phyloP scores from a whole-genome alignment of 306 rosid species.

The Macrotyloma uniflorum region DNA sequence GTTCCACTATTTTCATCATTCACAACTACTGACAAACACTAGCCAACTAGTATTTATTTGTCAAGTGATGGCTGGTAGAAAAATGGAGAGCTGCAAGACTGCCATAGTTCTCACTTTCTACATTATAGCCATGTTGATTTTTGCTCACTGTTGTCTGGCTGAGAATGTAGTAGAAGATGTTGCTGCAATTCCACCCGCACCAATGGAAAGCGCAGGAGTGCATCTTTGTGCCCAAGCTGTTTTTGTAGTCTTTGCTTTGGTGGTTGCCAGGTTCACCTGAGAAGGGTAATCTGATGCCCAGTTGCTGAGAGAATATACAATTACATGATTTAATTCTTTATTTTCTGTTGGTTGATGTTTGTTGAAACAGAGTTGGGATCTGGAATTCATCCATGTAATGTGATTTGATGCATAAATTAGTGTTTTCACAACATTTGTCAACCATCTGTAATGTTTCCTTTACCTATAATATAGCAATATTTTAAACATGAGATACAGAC shows the following conservation, averaged over 20 bases:
- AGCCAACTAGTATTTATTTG: constrained; percentile 10
- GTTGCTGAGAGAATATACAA: neutral
- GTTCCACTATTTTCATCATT: constrained; percentile 30
- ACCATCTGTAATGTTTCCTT: constrained; percentile 28
- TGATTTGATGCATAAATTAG: constrained; percentile 14
- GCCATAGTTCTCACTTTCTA: constrained; percentile 46
- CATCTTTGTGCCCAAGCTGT: constrained; percentile 40
- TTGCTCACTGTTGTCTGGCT: constrained; percentile 38
- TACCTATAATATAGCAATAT: constrained; percentile 11
- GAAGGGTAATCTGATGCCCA: constrained; percentile 10
- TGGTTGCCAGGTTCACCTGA: constrained; percentile 56
- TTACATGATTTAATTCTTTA: constrained; percentile 30
- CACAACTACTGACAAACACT: constrained; percentile 8
- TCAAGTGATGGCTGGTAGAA: constrained; percentile 8
- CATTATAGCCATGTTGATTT: constrained; percentile 51
- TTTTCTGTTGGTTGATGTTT: neutral
- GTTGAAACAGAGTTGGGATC: neutral
- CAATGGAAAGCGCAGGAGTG: constrained; percentile 63
- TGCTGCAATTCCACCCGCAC: constrained; percentile 70
- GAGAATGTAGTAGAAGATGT: constrained; percentile 47
- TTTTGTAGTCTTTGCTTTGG: constrained; percentile 45
- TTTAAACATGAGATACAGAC: neutral
- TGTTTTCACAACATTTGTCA: constrained; percentile 22
- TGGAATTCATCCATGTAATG: constrained; percentile 6
- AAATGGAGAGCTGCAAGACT: constrained; percentile 45